Evolutionary conservation across 1,284 basidiomycete genomes (phyloP), one percentile per base, ranked within the genome.

Genomic region (Apiotrichum montevideense): DNA sequence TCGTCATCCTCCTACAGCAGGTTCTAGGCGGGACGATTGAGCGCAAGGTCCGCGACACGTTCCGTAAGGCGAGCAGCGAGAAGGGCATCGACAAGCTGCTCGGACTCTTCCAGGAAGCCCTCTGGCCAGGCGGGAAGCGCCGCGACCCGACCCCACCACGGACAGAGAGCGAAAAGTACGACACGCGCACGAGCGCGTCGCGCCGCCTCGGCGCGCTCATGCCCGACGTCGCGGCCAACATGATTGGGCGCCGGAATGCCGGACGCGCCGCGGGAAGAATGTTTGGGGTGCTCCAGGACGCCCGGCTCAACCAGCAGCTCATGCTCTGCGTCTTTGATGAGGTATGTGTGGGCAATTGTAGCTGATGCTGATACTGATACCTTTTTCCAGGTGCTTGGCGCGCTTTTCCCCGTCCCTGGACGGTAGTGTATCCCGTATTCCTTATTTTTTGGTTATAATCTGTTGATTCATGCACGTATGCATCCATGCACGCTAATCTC

Each of bases 11-110:
- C 58, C 78, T 98, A 48, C 95, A 98, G 74, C 94, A 98, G 71
- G 85, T 97, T 4, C 80, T 98, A 4, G 95, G 94, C 6, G 88
- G 89, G 9, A 98, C 95, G 0, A 92, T 98, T 63, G 95, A 98
- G 75, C 80, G 91, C 92, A 56, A 65, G 81, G 71, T 95, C 51
- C 85, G 90, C 29, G 92, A 95, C 59, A 85, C 82, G 8, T 77
- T 88, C 52, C 85, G 83, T 55, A 73, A 80, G 6, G 48, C 40
- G 39, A 74, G 87, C 4, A 84, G 86, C 47, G 85, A 90, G 59
- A 72, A 81, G 33, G 83, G 85, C 54, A 65, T 97, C 44, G 80
- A 90, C 70, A 78, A 79, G 1, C 83, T 86, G 60, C 77, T 97
- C 51, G 77, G 79, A 29, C 73, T 80, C 7, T 83, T 96, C 68